Base-by-base conservation (phyloP, 495 filamentous ascomycete genomes). In the Copromyces sp. region DNA sequence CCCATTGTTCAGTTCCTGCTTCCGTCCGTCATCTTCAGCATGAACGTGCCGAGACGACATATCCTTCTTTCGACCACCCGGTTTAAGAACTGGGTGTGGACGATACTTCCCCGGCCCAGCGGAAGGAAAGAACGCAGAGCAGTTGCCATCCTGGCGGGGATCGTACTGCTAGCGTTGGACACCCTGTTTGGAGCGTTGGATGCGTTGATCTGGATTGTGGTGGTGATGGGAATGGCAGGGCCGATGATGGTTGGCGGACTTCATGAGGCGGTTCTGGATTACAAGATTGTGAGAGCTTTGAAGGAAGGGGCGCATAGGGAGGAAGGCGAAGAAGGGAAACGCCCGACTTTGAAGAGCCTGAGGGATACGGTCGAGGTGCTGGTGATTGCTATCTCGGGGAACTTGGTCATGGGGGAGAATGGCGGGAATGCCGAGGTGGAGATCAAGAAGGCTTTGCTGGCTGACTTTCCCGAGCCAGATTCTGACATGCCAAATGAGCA, bases 201-300 rank as follows among this genome's bases (percentile, higher is more conserved):
- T 17, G 61, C 42, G 0, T 37, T 73, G 35, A 16, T 73, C 38
- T 73, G 72, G 72, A 70, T 73, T 9, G n/a, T 71, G 4, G 39
- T 72, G 11, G 39, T 73, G 29, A 45, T 73, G 40, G 38, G 32
- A 39, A 71, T 59, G 68, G 72, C 72, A 3, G 68, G 40, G 0
- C 72, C 72, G 11, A 73, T 73, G 72, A 73, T 72, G 68, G 32
- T 72, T 0, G 44, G 38, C 0, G 72, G 72, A 14, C 69, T 73
- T 9, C 44, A 73, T n/a, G 72, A 73, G 32, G 72, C 72, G 0
- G 20, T 53, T 14, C 12, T 71, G 9, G 40, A 73, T 35, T 39
- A 41, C n/a, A 38, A 69, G 39, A 41, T 45, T 38, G 37, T 69
- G 39, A 39, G n/a, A 14, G 68, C 68, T 14, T 8, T 69, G 37